Conservation (phyloP, 106 monocot genomes). For the Posidonia australis region DNA sequence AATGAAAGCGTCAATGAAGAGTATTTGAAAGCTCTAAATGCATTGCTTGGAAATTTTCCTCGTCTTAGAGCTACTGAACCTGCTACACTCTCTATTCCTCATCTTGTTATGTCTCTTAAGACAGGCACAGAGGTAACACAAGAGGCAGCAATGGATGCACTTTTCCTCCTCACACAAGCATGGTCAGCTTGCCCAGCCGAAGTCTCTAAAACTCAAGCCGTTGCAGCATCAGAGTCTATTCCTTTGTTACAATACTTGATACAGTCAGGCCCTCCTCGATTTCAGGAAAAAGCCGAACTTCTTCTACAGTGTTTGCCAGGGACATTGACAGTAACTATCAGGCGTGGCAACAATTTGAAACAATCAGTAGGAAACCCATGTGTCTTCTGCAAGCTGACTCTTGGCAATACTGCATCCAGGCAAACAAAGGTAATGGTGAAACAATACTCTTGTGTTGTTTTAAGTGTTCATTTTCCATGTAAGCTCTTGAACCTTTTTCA, state of each 20-base stretch:
- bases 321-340: constrained; percentile 77
- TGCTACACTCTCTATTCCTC: constrained; percentile 86
- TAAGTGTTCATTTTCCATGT: neutral
- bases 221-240: constrained; percentile 94
- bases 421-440: constrained; percentile 64
- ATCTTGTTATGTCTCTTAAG: constrained; percentile 84
- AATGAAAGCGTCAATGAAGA: constrained; percentile 82
- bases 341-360: constrained; percentile 83
- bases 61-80: constrained; percentile 91
- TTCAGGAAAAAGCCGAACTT: constrained; percentile 95
- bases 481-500: neutral
- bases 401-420: constrained; percentile 75
- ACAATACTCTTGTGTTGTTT: neutral
- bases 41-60: constrained; percentile 83
- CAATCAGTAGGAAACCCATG: constrained; percentile 98
- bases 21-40: constrained; percentile 84
- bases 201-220: constrained; percentile 93
- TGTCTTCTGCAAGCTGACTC: constrained; percentile 91
- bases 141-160: constrained; percentile 84
- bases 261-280: constrained; percentile 93
- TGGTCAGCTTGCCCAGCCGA: constrained; percentile 94
- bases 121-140: constrained; percentile 89
- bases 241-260: constrained; percentile 94
- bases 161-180: constrained; percentile 91
- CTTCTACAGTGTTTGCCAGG: constrained; percentile 95